Conservation (phyloP, 106 monocot genomes). For the Phalaenopsis equestris region DNA sequence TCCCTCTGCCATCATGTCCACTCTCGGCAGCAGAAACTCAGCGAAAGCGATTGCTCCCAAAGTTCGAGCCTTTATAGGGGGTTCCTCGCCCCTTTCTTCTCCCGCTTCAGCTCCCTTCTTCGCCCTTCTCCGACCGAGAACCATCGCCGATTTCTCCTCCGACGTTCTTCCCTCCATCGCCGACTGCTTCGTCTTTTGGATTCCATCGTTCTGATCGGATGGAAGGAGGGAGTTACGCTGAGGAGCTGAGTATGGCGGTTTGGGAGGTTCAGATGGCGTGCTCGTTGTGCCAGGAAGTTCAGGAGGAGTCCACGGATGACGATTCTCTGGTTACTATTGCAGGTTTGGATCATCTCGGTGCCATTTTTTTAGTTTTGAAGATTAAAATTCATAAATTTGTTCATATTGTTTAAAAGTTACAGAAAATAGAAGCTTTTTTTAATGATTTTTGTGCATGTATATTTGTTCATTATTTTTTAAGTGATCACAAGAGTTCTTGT, state of each 20-base stretch:
- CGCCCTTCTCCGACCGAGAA: not conserved
- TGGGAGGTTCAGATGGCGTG: conserved; percentile 85
- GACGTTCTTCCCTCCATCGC: not conserved
- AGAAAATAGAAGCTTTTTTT: too few species aligned
- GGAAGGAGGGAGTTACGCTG: conserved; percentile 22
- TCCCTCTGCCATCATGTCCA: not conserved
- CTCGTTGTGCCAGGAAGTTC: conserved; percentile 75
- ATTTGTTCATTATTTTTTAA: too few species aligned
- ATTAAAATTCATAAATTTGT: too few species aligned
- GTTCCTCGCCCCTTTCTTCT: not conserved
- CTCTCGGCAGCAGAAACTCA: conserved; percentile 2
- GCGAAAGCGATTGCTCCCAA: not conserved
- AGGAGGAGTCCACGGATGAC: conserved; percentile 69
- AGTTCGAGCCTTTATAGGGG: not conserved
- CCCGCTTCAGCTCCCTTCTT: not conserved
- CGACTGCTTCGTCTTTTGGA: conserved; percentile 3
- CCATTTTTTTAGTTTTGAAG: not conserved
- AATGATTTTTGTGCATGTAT: too few species aligned
- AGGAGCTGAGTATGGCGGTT: conserved; percentile 68
- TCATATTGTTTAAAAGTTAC: too few species aligned
- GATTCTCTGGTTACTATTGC: conserved; percentile 85
- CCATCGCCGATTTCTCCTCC: not conserved
- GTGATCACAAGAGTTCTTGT: too few species aligned
- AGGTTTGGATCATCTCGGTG: conserved; percentile 24
- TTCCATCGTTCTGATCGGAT: not conserved